Evolutionary conservation across 1,284 basidiomycete genomes (phyloP), one percentile per base, ranked within the genome.

Genomic region (Singerocomus rubriflavus): DNA sequence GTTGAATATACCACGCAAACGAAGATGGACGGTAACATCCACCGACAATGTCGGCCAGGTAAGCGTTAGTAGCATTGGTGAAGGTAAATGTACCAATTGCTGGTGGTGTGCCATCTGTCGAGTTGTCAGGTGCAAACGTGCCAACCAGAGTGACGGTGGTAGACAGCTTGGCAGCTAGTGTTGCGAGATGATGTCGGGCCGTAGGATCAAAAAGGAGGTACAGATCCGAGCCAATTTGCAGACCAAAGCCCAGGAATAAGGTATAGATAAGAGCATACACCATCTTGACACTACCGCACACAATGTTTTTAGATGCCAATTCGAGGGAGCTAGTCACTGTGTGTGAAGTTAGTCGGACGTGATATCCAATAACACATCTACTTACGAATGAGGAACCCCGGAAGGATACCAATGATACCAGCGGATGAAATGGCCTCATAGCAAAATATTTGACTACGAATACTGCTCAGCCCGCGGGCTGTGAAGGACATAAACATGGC

Each of bases 221-320:
- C 21, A 93, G 72, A 63, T 94, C 91, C 5, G 87, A 91, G 33
- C 91, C 91, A 52, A 94, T 90, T 55, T 92, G 88, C 44, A 95
- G 78, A 47, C 91, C 91, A 66, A 94, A 94, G 2, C 91, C 91
- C 61, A 93, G 70, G 68, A 93, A 93, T n/a, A 93, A 74, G 0
- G 91, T 91, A 64, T 93, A 93, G 46, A 93, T 93, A 53, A 93
- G 77, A 16, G 91, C 88, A 57, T 91, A 93, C 17, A 93, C 88
- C 88, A 93, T 91, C 66, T 91, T 89, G 51, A 93, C 90, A 51
- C 87, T 91, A 25, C 91, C 91, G 44, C 86, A 87, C 3, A 93
- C 81, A 43, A 93, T 89, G 61, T 93, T 93, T 69, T 91, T 92
- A 0, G 90, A 92, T 2, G 91, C 91, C 45, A 94, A 73, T 66